Conservation (phyloP, 1,284 basidiomycete genomes). For the Polyporus tsugae region DNA sequence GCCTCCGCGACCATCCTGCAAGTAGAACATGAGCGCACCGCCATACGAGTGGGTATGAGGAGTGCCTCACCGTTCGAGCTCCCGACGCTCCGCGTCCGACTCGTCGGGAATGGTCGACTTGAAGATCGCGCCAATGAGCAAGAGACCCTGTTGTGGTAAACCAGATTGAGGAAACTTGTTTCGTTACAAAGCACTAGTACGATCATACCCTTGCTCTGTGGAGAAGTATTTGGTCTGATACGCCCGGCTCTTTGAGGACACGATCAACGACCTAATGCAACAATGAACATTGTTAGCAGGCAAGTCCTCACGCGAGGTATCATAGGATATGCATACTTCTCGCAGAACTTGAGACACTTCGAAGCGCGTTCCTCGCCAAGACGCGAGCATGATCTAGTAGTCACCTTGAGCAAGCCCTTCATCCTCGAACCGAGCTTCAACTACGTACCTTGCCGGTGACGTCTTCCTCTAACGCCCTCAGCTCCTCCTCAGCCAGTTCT, state of each 20-base stretch:
- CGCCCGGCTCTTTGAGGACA: constrained; percentile 80
- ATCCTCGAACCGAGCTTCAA: not conserved
- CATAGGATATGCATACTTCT: constrained; percentile 53
- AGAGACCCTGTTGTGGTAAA: constrained; percentile 63
- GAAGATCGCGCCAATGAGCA: constrained; percentile 88
- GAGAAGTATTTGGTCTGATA: constrained; percentile 73
- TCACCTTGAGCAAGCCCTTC: not conserved
- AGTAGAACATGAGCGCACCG: not conserved
- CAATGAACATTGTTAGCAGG: constrained; percentile 7
- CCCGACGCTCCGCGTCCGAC: constrained; percentile 89
- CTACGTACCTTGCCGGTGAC: constrained; percentile 86
- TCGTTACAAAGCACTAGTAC: not conserved
- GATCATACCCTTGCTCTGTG: constrained; percentile 81
- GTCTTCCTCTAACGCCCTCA: constrained; percentile 91
- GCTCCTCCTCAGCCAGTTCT: constrained; percentile 84
- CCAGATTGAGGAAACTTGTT: constrained; percentile 1
- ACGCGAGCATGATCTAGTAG: constrained; percentile 86
- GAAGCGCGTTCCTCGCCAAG: constrained; percentile 94
- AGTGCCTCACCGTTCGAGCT: constrained; percentile 79
- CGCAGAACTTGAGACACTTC: constrained; percentile 89
- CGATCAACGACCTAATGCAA: constrained; percentile 69
- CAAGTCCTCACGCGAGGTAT: not conserved
- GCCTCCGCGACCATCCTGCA: constrained; percentile 46
- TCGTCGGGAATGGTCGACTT: constrained; percentile 87
- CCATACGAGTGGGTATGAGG: not conserved